Conservation (phyloP, 257 asterid genomes). For the Solanum pennellii region DNA sequence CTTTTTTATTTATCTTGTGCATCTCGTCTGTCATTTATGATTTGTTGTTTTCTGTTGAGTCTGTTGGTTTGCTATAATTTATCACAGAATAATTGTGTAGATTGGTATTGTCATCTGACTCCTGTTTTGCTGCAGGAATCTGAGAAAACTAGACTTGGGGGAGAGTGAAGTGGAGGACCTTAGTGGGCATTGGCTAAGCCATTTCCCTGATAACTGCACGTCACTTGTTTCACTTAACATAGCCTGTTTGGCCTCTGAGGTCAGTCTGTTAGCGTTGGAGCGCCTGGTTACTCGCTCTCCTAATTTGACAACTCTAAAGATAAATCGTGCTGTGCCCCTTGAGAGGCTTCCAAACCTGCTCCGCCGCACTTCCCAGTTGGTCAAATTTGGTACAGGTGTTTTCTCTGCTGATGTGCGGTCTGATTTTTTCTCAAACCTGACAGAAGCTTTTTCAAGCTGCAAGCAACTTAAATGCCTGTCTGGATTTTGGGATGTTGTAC, state of each 20-base stretch:
- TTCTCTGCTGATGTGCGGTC: slow-evolving; percentile 47
- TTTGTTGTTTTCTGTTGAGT: not conserved
- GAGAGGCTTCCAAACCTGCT: slow-evolving; percentile 57
- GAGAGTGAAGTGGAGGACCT: slow-evolving; percentile 63
- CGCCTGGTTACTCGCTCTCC: slow-evolving; percentile 60
- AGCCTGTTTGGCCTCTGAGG: slow-evolving; percentile 48
- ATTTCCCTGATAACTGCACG: slow-evolving; percentile 49
- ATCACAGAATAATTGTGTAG: not conserved
- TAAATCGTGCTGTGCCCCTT: slow-evolving; percentile 63
- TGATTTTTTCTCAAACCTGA: slow-evolving; percentile 39
- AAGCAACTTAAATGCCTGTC: slow-evolving; percentile 70
- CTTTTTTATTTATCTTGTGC: not conserved
- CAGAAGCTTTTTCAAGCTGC: slow-evolving; percentile 62
- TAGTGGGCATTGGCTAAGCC: slow-evolving; percentile 67
- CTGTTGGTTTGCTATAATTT: not conserved
- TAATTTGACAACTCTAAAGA: slow-evolving; percentile 40
- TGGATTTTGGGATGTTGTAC: slow-evolving; percentile 87
- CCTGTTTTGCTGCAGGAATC: slow-evolving; percentile 29
- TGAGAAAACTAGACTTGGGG: slow-evolving; percentile 52
- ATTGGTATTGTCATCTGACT: not conserved
- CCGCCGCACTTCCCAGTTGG: slow-evolving; percentile 48
- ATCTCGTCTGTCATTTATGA: not conserved
- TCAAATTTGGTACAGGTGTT: slow-evolving; percentile 57
- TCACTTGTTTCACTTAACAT: slow-evolving; percentile 59
- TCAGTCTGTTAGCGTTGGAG: slow-evolving; percentile 51